A percentile compares a stretch with the other conserved stretches of the same genome.
Conservation (phyloP, 2,329 filamentous ascomycete genomes). For the Ophiostoma pallidulum region DNA sequence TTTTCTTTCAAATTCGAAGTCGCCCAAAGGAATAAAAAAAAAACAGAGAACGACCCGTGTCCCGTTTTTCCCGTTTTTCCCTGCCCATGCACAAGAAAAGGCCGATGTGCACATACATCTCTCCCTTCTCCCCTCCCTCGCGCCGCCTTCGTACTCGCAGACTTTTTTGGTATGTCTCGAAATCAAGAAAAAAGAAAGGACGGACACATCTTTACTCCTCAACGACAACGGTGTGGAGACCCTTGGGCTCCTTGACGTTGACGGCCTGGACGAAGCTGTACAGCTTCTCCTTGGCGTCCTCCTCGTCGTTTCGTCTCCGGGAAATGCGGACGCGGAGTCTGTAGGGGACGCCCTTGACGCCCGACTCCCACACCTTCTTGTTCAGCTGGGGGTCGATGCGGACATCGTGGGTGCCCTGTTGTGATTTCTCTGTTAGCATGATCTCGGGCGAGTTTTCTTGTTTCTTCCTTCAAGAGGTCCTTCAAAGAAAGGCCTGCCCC, state of each 20-base stretch:
- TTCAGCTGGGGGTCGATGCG: constrained; percentile 97
- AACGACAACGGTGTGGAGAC: constrained; percentile 85
- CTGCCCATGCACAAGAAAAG: constrained; percentile 12
- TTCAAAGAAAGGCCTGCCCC: too few species aligned
- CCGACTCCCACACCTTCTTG: constrained; percentile 99
- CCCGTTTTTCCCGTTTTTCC: constrained; percentile 5
- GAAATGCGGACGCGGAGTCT: constrained; percentile 97
- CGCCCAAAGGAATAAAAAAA: constrained; percentile 12
- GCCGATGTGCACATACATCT: too few species aligned
- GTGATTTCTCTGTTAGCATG: constrained; percentile 1
- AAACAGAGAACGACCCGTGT: constrained; percentile 10
- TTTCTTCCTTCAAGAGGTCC: too few species aligned
- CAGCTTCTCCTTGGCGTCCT: constrained; percentile 98
- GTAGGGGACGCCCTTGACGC: constrained; percentile 98
- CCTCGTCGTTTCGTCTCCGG: constrained; percentile 99
- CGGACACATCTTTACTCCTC: constrained; percentile 46
- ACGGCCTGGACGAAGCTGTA: constrained; percentile 99
- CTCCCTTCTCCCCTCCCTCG: too few species aligned
- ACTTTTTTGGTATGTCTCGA: too few species aligned
- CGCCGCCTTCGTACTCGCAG: too few species aligned
- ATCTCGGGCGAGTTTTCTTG: too few species aligned
- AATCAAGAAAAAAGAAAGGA: neutral
- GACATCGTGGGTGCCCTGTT: constrained; percentile 88
- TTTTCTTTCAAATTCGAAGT: constrained; percentile 12
- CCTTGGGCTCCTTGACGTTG: constrained; percentile 99